Base-by-base conservation (phyloP, 1,284 basidiomycete species). In the Thelephora terrestris region DNA sequence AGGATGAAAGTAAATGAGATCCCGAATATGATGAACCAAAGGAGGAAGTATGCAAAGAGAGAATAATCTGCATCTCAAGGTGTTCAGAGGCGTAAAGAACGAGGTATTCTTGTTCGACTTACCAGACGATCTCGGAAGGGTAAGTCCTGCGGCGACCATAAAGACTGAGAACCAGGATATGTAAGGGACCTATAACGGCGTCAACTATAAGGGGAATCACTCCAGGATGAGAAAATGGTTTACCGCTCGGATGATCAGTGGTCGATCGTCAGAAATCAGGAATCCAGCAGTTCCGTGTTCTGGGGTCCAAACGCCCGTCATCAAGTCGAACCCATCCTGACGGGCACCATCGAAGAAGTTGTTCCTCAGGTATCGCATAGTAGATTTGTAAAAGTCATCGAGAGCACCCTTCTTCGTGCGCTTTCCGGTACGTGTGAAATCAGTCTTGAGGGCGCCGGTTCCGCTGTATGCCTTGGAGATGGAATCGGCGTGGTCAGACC, bases 261-360 rank as follows among this genome's bases (percentile, higher is more conserved):
- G 85, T 45, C 93, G 76, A 46, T 75, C 73, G 63, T 98, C 94
- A 10, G 79, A 73, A 46, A 93, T 71, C 47, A 93, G 72, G 49
- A 82, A 79, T 51, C 81, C 66, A 7, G 80, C 68, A 7, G 74
- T 71, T 27, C 81, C 85, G 58, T 79, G 81, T 56, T 79, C 74
- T 17, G 91, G 88, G 27, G 81, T 72, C 90, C 92, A 99, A 5
- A 78, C 75, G 7, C 96, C 96, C 5, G 93, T 95, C 56, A 99
- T 76, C 50, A 99, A 75, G 64, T 99, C 96, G 61, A 89, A 95
- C 2, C 86, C 91, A 66, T 97, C 93, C 80, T 93, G 58, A 60
- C 94, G 73, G 46, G 91, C 77, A 5, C 96, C 96, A 64, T 99
- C 96, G 59, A 97, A 90, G 70, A 92, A 94, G 64, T 97, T 99